phyloP scores from a whole-genome alignment of 2,329 filamentous ascomycete species.

The Epichloe bromicola region DNA sequence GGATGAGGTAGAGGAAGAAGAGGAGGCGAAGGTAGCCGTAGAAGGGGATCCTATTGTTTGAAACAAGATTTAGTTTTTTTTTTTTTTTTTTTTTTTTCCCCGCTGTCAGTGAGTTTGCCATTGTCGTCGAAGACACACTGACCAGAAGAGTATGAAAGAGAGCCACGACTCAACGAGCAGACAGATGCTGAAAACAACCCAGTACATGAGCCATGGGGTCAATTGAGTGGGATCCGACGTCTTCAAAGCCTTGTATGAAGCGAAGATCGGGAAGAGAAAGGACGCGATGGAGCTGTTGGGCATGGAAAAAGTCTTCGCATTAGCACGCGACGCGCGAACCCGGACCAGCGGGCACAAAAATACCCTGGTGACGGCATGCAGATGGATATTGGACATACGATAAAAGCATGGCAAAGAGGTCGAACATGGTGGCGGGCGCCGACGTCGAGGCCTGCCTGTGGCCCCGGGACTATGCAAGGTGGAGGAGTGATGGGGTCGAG shows the following conservation, averaged over 20 bases:
- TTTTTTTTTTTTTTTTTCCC: not conserved
- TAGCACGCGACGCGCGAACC: slow-evolving; percentile 1
- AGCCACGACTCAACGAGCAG: slow-evolving; percentile 78
- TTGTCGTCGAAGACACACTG: slow-evolving; percentile 11
- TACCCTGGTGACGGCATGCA: slow-evolving; percentile 10
- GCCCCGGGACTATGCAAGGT: not conserved
- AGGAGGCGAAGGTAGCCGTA: slow-evolving; percentile 83
- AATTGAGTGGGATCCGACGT: slow-evolving; percentile 79
- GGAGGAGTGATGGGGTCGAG: not conserved
- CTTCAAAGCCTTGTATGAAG: slow-evolving; percentile 95
- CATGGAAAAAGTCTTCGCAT: not conserved
- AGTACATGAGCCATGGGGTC: slow-evolving; percentile 98
- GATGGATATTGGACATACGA: slow-evolving; percentile 43
- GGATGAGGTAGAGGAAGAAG: slow-evolving; percentile 84
- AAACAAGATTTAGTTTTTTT: not conserved
- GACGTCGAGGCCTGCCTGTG: slow-evolving; percentile 12
- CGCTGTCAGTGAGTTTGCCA: no score
- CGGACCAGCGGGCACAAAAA: not conserved
- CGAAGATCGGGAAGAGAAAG: slow-evolving; percentile 89
- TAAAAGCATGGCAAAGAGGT: slow-evolving; percentile 62
- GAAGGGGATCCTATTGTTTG: slow-evolving; percentile 61
- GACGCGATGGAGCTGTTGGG: slow-evolving; percentile 62
- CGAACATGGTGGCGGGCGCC: slow-evolving; percentile 47
- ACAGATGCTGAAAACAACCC: slow-evolving; percentile 77
- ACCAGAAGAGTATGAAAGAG: slow-evolving; percentile 76